Evolutionary conservation across 768 basidiomycete species (phyloP).

Genomic region (Suillus hirtellus): DNA sequence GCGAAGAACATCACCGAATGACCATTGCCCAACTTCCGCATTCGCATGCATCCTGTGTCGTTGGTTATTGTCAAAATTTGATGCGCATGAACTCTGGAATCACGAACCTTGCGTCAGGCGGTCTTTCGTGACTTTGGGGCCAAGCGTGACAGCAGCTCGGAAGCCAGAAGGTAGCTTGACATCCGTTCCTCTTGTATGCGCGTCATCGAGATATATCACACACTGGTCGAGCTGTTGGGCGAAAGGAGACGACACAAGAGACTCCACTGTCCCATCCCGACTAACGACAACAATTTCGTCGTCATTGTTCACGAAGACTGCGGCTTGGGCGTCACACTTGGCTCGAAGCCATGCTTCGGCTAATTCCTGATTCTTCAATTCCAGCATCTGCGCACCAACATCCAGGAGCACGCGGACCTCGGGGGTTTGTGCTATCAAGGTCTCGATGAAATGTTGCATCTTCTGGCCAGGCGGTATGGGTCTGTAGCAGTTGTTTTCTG

Average conservation of each 20-base stretch:
- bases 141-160: conserved; percentile 49
- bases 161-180: conserved; percentile 42
- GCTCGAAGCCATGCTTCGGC: not conserved
- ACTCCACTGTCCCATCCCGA: not conserved
- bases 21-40: conserved; percentile 48
- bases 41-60: conserved; percentile 51
- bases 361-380: not conserved
- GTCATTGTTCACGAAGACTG: not conserved
- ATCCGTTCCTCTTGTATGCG: not conserved
- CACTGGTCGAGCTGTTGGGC: not conserved
- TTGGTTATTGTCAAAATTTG: not conserved
- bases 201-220: not conserved
- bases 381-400: not conserved
- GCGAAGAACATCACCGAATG: conserved; percentile 51
- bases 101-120: conserved; percentile 17
- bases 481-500: conserved; percentile 24
- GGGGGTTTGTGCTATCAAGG: conserved; percentile 42
- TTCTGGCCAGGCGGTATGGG: conserved; percentile 13
- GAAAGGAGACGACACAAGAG: not conserved
- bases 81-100: not conserved
- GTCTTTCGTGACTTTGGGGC: conserved; percentile 51
- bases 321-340: not conserved
- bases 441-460: conserved; percentile 27
- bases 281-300: not conserved
- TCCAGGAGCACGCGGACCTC: not conserved